Evolutionary conservation across 1,284 basidiomycete genomes (phyloP).

Genomic region (Porodaedalea pini): DNA sequence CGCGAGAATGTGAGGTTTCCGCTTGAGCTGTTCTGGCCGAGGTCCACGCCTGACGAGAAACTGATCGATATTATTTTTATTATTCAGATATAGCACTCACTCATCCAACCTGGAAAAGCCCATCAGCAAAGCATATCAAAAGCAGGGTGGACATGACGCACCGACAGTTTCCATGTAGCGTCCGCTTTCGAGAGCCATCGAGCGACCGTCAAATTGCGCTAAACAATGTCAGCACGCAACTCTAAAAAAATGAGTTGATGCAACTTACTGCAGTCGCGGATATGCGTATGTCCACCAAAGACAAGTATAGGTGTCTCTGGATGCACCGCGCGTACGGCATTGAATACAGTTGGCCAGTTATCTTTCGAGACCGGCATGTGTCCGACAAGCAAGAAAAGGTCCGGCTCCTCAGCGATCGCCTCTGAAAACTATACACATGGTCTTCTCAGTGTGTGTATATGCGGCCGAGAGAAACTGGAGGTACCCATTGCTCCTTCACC

Average conservation of each 20-base stretch:
- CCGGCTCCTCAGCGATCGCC: conserved; percentile 76
- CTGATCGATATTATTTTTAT: neutral
- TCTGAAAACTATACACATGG: conserved; percentile 57
- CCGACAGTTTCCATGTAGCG: conserved; percentile 87
- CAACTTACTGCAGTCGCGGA: conserved; percentile 39
- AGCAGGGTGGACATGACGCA: conserved; percentile 25
- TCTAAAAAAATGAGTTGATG: conserved; percentile 29
- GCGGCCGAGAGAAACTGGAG: conserved; percentile 20
- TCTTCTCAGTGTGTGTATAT: no score
- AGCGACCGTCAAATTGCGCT: conserved; percentile 59
- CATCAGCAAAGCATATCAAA: neutral
- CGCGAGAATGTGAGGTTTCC: conserved; percentile 56
- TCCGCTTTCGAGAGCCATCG: conserved; percentile 75
- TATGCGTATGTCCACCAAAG: conserved; percentile 62
- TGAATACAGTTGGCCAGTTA: conserved; percentile 67
- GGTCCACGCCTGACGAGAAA: conserved; percentile 42
- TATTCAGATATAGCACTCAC: conserved; percentile 32
- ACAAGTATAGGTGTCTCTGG: conserved; percentile 73
- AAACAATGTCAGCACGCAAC: neutral
- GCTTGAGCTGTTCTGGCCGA: conserved; percentile 37
- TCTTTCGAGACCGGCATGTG: conserved; percentile 69
- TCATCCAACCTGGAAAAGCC: conserved; percentile 44
- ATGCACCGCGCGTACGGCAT: conserved; percentile 71
- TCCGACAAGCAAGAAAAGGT: conserved; percentile 74
- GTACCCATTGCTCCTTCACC: conserved; percentile 71